These are phyloP conservation scores for Penicillium ochrochloron DNA, from an alignment of 495 filamentous ascomycete species.

Conservation along the genomic window DNA sequence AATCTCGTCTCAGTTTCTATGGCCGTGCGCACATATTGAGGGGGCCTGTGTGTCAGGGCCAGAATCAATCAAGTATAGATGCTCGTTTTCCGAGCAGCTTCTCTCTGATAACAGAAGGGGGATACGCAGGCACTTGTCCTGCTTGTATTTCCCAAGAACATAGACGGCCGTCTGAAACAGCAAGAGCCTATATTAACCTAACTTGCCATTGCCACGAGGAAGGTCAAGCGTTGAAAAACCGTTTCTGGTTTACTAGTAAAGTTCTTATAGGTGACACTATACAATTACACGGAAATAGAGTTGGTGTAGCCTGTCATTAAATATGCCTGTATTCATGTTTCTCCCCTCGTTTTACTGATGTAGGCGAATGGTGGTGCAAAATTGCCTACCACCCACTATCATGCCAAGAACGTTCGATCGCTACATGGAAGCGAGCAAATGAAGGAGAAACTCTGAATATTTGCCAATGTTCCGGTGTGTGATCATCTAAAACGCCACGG, in stretches of 20 bases:
- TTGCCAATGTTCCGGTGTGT: constrained; percentile 6
- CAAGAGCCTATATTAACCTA: neutral
- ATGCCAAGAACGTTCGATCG: constrained; percentile 18
- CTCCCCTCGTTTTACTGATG: constrained; percentile 10
- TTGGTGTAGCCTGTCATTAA: constrained; percentile 33
- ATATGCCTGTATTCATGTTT: constrained; percentile 18
- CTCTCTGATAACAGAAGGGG: neutral
- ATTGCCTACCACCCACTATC: neutral
- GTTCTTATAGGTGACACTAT: neutral
- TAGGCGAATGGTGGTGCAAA: neutral
- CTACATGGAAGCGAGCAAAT: constrained; percentile 15
- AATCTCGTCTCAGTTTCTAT: constrained; percentile 35
- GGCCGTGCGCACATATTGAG: constrained; percentile 23
- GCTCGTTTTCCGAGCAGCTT: neutral
- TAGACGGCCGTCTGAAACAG: neutral
- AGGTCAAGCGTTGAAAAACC: constrained; percentile 5
- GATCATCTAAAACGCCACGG: neutral
- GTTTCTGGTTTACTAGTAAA: neutral
- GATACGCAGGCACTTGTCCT: neutral
- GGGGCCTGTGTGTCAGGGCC: constrained; percentile 20
- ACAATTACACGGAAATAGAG: constrained; percentile 34
- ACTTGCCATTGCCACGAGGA: constrained; percentile 24
- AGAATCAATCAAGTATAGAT: neutral
- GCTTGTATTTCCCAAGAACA: neutral
- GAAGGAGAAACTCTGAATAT: too few relatives aligned